Evolutionary conservation across 176 grass and related monocot genomes (phyloP).

Genomic region (Tillandsia leiboldiana): DNA sequence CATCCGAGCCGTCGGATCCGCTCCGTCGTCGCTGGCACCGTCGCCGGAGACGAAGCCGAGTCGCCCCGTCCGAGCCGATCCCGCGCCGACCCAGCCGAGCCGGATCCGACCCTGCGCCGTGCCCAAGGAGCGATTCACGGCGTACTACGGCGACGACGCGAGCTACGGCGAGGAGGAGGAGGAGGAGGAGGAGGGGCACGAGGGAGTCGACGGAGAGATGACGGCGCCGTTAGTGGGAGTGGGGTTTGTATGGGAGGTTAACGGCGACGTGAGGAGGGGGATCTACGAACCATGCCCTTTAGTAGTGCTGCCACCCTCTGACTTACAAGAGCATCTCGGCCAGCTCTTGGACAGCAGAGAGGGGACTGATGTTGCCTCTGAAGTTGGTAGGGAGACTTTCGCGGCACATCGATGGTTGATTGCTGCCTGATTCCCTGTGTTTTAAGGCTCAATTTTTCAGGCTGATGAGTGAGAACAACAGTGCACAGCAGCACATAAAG

Average conservation of each 20-base stretch:
- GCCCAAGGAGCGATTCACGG: slow-evolving; percentile 51
- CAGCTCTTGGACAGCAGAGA: slow-evolving; percentile 11
- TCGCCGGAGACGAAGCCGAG: too few relatives aligned
- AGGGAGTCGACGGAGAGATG: neutral
- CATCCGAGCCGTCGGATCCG: slow-evolving; percentile 22
- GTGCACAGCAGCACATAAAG: neutral
- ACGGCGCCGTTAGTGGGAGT: slow-evolving; percentile 24
- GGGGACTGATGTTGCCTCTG: slow-evolving; percentile 20
- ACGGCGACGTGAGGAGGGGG: slow-evolving; percentile 1
- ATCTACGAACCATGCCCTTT: neutral
- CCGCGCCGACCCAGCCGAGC: neutral
- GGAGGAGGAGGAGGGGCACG: slow-evolving; percentile 21
- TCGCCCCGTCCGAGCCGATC: neutral
- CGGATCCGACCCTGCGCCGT: neutral
- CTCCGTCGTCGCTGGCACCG: neutral
- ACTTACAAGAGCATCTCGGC: slow-evolving; percentile 9
- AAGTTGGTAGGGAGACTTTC: slow-evolving; percentile 14
- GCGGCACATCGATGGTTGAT: slow-evolving; percentile 25
- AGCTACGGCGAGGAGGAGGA: slow-evolving; percentile 7
- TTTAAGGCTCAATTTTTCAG: slow-evolving; percentile 31
- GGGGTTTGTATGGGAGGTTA: slow-evolving; percentile 15
- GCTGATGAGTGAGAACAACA: slow-evolving; percentile 18
- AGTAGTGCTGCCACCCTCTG: neutral
- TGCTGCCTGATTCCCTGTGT: slow-evolving; percentile 27
- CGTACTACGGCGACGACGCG: slow-evolving; percentile 49